Conservation (phyloP, 441 rosid species). For the Bocquillonia castaneifolia region DNA sequence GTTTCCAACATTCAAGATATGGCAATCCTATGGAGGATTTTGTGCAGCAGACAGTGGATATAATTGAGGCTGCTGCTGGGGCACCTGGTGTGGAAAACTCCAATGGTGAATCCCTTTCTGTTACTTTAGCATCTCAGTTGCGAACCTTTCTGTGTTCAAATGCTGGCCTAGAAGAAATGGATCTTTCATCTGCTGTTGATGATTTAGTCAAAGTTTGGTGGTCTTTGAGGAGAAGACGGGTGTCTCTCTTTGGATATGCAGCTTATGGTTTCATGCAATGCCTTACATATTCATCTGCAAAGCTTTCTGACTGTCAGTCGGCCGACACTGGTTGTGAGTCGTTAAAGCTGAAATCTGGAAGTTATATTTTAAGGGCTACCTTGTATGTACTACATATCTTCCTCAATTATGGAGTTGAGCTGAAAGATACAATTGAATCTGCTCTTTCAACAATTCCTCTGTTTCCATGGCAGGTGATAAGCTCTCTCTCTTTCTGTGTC, state of each 20-base stretch:
- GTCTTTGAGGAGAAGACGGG: slow-evolving; percentile 85
- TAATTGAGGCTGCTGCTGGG: slow-evolving; percentile 76
- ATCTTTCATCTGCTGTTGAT: slow-evolving; percentile 45
- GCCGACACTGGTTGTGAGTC: slow-evolving; percentile 54
- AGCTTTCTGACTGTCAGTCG: slow-evolving; percentile 41
- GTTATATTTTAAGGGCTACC: slow-evolving; percentile 76
- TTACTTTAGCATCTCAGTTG: slow-evolving; percentile 64
- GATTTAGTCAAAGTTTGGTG: slow-evolving; percentile 74
- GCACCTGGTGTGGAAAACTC: slow-evolving; percentile 64
- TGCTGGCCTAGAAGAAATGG: slow-evolving; percentile 43
- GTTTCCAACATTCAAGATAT: slow-evolving; percentile 36
- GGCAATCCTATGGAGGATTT: slow-evolving; percentile 34
- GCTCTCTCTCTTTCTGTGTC: slow-evolving; percentile 15
- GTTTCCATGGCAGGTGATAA: slow-evolving; percentile 89
- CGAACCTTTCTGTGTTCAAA: slow-evolving; percentile 37
- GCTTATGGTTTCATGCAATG: slow-evolving; percentile 79
- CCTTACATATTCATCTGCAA: slow-evolving; percentile 67
- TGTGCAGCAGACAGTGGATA: slow-evolving; percentile 54
- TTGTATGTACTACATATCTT: slow-evolving; percentile 77
- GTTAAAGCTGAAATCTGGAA: slow-evolving; percentile 53
- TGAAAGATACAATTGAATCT: slow-evolving; percentile 73
- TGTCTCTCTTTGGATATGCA: slow-evolving; percentile 84
- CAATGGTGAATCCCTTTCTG: slow-evolving; percentile 55
- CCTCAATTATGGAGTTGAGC: slow-evolving; percentile 85
- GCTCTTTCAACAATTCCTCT: slow-evolving; percentile 81